Percentiles rank a stretch among this genome's conserved stretches.
Conservation (phyloP, 768 basidiomycete species). For the Kwoniella sp. region DNA sequence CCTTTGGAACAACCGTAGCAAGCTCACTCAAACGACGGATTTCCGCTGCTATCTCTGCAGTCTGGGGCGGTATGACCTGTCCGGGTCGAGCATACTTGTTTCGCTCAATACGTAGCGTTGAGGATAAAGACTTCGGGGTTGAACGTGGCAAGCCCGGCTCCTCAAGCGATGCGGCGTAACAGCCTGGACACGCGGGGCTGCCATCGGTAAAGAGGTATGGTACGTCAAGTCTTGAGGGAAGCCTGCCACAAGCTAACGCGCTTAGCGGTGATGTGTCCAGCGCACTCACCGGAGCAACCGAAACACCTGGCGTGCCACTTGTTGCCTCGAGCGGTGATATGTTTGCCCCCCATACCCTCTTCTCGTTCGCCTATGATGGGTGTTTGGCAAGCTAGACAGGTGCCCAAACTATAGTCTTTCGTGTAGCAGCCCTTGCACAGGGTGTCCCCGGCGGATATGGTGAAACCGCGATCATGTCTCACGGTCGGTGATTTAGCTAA, state of each 20-base stretch:
- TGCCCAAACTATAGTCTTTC: slow-evolving; percentile 1
- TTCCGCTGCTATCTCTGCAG: background rate
- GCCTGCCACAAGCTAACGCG: slow-evolving; percentile 2
- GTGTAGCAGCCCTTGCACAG: slow-evolving; percentile 15
- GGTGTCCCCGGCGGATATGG: slow-evolving; percentile 3
- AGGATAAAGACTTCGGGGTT: no score
- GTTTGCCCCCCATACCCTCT: slow-evolving; percentile 10
- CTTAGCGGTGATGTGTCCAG: no score
- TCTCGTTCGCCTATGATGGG: slow-evolving; percentile 17
- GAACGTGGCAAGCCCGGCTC: no score
- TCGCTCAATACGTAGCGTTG: no score
- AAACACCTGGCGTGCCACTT: slow-evolving; percentile 20
- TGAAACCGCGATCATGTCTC: background rate
- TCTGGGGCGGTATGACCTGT: background rate
- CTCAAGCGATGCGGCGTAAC: no score
- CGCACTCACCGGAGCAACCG: slow-evolving; percentile 8
- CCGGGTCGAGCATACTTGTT: slow-evolving; percentile 7
- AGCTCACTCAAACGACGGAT: background rate
- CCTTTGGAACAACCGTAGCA: background rate
- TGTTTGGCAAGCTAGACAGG: background rate
- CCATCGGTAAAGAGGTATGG: background rate
- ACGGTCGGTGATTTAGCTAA: background rate
- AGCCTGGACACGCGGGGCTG: background rate
- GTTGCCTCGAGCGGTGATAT: slow-evolving; percentile 3
- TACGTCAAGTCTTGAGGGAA: background rate